A percentile compares a stretch with the other conserved stretches of the same genome.
phyloP scores from a whole-genome alignment of 768 basidiomycete genomes.

The Rhizopogon vesiculosus region DNA sequence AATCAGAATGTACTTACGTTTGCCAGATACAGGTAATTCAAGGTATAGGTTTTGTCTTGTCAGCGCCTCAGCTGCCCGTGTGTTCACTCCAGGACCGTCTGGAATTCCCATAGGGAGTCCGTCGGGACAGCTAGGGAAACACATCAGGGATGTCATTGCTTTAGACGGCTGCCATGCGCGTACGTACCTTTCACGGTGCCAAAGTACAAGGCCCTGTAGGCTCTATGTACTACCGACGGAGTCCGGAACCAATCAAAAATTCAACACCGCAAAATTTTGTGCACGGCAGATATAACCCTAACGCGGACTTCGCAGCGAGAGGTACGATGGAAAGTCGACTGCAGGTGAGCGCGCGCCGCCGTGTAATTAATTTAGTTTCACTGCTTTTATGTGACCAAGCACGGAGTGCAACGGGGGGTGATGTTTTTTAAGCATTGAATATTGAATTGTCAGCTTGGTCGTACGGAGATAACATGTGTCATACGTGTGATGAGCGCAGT shows the following conservation, averaged over 20 bases:
- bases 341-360: conserved; percentile 79
- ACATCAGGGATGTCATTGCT: not conserved
- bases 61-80: conserved; percentile 63
- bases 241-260: conserved; percentile 90
- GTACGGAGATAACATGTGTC: conserved; percentile 74
- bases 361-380: conserved; percentile 90
- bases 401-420: conserved; percentile 93
- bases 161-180: not conserved
- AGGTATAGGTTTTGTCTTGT: conserved; percentile 66
- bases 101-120: conserved; percentile 85
- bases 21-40: conserved; percentile 90
- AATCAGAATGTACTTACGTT: conserved; percentile 49
- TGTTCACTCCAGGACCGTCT: conserved; percentile 72
- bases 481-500: conserved; percentile 71
- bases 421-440: conserved; percentile 66
- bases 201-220: conserved; percentile 70
- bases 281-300: conserved; percentile 89
- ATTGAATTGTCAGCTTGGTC: conserved; percentile 91
- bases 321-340: conserved; percentile 83
- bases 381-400: conserved; percentile 81
- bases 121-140: conserved; percentile 70
- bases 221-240: conserved; percentile 83
- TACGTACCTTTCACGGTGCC: conserved; percentile 81
- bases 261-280: conserved; percentile 93
- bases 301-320: conserved; percentile 73